These are phyloP conservation scores for Dichomitus squalens DNA, from an alignment of 1,284 basidiomycete species.

Conservation along the genomic window DNA sequence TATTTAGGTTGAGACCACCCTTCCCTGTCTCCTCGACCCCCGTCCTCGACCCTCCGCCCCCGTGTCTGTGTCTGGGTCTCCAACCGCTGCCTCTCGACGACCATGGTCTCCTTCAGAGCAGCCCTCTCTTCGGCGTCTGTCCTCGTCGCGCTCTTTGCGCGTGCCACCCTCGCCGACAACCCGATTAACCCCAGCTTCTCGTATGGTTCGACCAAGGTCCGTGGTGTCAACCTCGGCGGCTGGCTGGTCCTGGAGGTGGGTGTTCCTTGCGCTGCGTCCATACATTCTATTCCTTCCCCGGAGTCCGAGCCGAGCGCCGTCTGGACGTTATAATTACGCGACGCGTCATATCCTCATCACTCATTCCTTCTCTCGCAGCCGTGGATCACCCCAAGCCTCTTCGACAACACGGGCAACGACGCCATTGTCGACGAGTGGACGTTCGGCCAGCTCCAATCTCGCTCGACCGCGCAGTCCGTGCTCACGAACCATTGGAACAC, in stretches of 20 bases:
- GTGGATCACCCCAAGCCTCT: slow-evolving; percentile 88
- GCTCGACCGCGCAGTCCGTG: slow-evolving; percentile 45
- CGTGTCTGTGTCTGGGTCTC: neutral
- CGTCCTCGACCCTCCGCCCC: neutral
- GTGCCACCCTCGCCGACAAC: slow-evolving; percentile 27
- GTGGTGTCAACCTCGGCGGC: slow-evolving; percentile 77
- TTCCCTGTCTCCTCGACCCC: slow-evolving; percentile 6
- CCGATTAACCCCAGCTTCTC: slow-evolving; percentile 46
- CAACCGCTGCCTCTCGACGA: slow-evolving; percentile 8
- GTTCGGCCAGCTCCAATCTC: slow-evolving; percentile 66
- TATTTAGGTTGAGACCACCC: slow-evolving; percentile 4
- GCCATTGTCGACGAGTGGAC: slow-evolving; percentile 87
- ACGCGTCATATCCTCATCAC: slow-evolving; percentile 9
- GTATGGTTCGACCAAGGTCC: slow-evolving; percentile 61
- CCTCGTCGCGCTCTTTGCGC: slow-evolving; percentile 24
- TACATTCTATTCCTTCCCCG: too few relatives aligned
- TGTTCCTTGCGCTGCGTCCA: too few relatives aligned
- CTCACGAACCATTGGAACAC: slow-evolving; percentile 78
- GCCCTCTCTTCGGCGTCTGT: slow-evolving; percentile 20
- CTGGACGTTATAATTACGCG: too few relatives aligned
- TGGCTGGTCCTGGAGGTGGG: slow-evolving; percentile 79
- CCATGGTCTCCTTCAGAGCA: slow-evolving; percentile 23
- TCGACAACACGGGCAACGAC: slow-evolving; percentile 74
- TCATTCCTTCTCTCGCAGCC: slow-evolving; percentile 45
- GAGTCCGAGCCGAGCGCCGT: too few relatives aligned